Conservation (phyloP, 257 asterid species). For the Penstemon newberryi region DNA sequence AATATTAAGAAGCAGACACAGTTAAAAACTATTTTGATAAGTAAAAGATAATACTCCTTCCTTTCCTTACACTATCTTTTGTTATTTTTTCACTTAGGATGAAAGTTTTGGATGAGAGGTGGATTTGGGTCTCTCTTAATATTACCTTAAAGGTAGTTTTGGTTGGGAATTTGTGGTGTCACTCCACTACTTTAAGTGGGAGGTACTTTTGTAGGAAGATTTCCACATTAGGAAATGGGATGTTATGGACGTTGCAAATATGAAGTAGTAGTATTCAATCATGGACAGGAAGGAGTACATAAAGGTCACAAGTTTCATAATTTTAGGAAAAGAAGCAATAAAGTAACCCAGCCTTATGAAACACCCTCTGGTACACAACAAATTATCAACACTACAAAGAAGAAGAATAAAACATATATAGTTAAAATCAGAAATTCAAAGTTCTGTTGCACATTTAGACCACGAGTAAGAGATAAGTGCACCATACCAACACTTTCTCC, state of each 20-base stretch:
- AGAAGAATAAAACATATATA: neutral
- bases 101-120: neutral
- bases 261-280: neutral
- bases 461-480: constrained; percentile 16
- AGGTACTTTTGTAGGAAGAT: neutral
- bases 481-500: constrained; percentile 91
- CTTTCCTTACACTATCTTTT: neutral
- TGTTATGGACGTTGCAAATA: neutral
- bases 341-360: neutral
- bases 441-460: neutral
- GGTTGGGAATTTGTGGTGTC: neutral
- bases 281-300: neutral
- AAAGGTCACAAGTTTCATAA: constrained; percentile 6
- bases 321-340: neutral
- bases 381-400: constrained; percentile 10
- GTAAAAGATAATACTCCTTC: neutral
- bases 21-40: constrained; percentile 4
- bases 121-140: neutral
- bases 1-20: neutral
- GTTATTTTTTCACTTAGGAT: neutral
- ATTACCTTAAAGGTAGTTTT: neutral
- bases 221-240: neutral
- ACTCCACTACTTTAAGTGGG: neutral
- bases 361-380: no score
- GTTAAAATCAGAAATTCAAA: neutral